These are phyloP conservation scores for Hypoxylon intermedium DNA, from an alignment of 495 filamentous ascomycete species.

Conservation along the genomic window DNA sequence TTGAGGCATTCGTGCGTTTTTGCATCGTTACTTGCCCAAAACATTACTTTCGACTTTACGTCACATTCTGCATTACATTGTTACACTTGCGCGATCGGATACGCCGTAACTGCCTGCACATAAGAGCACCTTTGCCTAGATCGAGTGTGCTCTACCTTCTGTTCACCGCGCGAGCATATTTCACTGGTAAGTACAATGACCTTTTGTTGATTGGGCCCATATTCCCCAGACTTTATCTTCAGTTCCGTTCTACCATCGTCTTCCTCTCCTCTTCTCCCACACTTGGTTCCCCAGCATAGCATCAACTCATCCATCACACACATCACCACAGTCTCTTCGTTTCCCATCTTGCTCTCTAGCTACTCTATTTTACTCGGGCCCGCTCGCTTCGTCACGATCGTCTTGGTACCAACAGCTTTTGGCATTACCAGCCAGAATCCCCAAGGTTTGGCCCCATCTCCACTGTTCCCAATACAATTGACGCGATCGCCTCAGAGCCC, in stretches of 20 bases:
- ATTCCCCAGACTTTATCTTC: slow-evolving; percentile 31
- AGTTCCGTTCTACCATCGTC: slow-evolving; percentile 24
- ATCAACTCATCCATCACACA: slow-evolving; percentile 54
- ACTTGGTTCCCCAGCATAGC: slow-evolving; percentile 57
- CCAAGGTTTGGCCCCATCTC: slow-evolving; percentile 29
- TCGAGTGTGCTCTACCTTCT: no score
- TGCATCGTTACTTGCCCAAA: no score
- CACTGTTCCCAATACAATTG: not conserved
- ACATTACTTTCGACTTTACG: no score
- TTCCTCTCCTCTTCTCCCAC: slow-evolving; percentile 41
- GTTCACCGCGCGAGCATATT: no score
- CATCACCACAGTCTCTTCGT: slow-evolving; percentile 54
- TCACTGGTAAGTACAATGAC: slow-evolving; percentile 14
- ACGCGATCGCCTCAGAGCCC: not conserved
- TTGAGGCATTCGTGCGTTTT: no score
- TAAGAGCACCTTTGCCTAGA: no score
- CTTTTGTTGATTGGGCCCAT: slow-evolving; percentile 1
- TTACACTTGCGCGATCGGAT: no score
- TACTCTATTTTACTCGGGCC: slow-evolving; percentile 61
- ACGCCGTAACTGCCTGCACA: no score
- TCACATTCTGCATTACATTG: no score
- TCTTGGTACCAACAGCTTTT: slow-evolving; percentile 57
- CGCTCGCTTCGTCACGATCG: slow-evolving; percentile 58
- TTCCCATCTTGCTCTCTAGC: slow-evolving; percentile 62
- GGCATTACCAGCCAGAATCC: slow-evolving; percentile 41